These are phyloP conservation scores for Eutypa lata DNA, from an alignment of 2,329 filamentous ascomycete genomes.

Conservation along the genomic window DNA sequence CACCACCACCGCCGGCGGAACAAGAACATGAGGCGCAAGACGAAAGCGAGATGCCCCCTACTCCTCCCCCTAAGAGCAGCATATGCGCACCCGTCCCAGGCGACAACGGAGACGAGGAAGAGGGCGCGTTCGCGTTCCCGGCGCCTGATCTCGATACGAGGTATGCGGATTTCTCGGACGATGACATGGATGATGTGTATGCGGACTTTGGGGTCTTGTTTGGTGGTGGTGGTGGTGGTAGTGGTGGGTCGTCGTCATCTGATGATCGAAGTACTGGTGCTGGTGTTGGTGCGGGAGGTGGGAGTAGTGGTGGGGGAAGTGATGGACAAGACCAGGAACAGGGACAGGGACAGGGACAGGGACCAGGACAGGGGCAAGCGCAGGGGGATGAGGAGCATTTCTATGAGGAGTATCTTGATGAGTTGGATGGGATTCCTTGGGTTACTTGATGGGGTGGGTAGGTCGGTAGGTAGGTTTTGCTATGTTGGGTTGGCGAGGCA, in stretches of 20 bases:
- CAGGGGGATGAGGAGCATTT: constrained; percentile 36
- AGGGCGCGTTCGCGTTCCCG: constrained; percentile 46
- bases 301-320: neutral
- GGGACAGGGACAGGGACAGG: constrained; percentile 18
- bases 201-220: constrained; percentile 54
- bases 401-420: constrained; percentile 54
- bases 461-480: neutral
- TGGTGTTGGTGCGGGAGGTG: neutral
- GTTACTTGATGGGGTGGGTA: constrained; percentile 21
- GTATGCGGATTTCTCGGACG: constrained; percentile 37
- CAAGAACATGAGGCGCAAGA: too few relatives aligned
- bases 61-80: constrained; percentile 5
- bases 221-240: constrained; percentile 24
- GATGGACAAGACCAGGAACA: constrained; percentile 9
- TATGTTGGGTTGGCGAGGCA: neutral
- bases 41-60: neutral
- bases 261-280: neutral
- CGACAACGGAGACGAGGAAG: constrained; percentile 42
- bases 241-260: neutral
- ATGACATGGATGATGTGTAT: constrained; percentile 50
- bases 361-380: neutral
- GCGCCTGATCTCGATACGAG: constrained; percentile 42
- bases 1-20: neutral
- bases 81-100: constrained; percentile 13
- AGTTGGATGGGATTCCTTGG: constrained; percentile 54